Evolutionary conservation across 108 stramenopile genomes (phyloP).

Genomic region (Nitzschia sp.): DNA sequence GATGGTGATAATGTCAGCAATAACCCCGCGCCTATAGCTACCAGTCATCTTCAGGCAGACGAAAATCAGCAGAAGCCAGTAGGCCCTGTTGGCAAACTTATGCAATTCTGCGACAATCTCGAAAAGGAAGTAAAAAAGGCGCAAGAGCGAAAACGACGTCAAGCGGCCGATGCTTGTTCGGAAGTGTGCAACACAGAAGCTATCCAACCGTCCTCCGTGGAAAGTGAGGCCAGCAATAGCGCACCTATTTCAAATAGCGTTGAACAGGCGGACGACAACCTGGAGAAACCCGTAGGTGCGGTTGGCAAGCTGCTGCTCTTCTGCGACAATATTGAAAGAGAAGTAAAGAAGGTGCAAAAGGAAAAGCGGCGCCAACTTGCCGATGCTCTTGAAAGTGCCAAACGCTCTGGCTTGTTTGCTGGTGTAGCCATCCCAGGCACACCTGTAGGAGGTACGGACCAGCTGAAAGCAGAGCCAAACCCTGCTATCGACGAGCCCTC

Average conservation of each 20-base stretch:
- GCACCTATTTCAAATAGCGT: too few relatives aligned
- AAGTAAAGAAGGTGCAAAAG: background rate
- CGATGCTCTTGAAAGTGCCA: too few relatives aligned
- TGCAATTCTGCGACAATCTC: constrained; percentile 12
- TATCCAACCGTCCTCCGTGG: too few relatives aligned
- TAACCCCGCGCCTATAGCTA: background rate
- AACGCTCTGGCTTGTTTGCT: too few relatives aligned
- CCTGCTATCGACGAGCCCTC: too few relatives aligned
- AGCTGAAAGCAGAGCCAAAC: too few relatives aligned
- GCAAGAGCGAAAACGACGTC: background rate
- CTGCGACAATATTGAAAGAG: constrained; percentile 15
- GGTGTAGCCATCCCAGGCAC: too few relatives aligned
- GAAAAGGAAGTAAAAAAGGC: constrained; percentile 10
- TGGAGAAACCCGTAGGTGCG: background rate
- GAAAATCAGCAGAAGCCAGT: background rate
- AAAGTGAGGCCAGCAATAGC: too few relatives aligned
- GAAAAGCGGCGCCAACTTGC: background rate
- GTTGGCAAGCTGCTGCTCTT: constrained; percentile 10
- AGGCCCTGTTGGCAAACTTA: constrained; percentile 3
- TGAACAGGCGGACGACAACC: too few relatives aligned
- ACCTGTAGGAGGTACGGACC: too few relatives aligned
- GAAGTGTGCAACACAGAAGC: too few relatives aligned
- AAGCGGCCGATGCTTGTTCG: background rate
- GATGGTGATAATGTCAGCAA: background rate
- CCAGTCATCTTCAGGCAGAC: background rate